Evolutionary conservation across 2,329 filamentous ascomycete genomes (phyloP).

Genomic region (Aotearoamyces nothofagi): DNA sequence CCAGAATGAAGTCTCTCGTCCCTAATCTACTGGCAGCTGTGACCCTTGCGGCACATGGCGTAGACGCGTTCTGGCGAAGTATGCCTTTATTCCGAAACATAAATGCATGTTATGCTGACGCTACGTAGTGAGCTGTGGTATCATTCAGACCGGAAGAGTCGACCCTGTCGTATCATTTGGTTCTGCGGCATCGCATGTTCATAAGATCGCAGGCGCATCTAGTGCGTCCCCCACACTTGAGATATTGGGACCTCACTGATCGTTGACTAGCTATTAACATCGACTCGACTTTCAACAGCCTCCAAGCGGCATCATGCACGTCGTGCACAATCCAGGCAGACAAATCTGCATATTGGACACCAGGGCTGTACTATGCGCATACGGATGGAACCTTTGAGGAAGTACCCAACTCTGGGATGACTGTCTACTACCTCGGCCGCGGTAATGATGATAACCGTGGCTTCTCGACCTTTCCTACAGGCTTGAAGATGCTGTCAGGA

Average conservation of each 20-base stretch:
- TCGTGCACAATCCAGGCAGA: slow-evolving; percentile 66
- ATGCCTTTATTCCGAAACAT: no score
- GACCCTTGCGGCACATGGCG: no score
- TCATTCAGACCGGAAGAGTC: slow-evolving; percentile 3
- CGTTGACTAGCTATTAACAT: slow-evolving; percentile 43
- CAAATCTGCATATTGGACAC: slow-evolving; percentile 71
- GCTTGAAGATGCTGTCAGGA: slow-evolving; percentile 45
- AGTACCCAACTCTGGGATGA: slow-evolving; percentile 34
- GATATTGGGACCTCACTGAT: slow-evolving; percentile 1
- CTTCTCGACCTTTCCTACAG: slow-evolving; percentile 33
- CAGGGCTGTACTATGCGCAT: slow-evolving; percentile 52
- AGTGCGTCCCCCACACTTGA: background rate
- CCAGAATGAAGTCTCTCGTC: no score
- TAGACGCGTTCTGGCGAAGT: no score
- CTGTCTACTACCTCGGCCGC: slow-evolving; percentile 45
- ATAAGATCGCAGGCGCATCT: slow-evolving; percentile 4
- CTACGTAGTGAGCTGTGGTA: slow-evolving; percentile 3
- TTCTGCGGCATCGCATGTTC: slow-evolving; percentile 2
- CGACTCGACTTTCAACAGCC: slow-evolving; percentile 34
- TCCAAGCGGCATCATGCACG: slow-evolving; percentile 50
- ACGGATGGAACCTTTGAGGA: slow-evolving; percentile 35
- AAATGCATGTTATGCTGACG: no score
- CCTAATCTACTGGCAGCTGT: no score
- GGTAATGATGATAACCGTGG: slow-evolving; percentile 26
- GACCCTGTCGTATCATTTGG: slow-evolving; percentile 2